Conservation (phyloP, 352 stramenopile genomes). For the Globisporangium iwayamae region DNA sequence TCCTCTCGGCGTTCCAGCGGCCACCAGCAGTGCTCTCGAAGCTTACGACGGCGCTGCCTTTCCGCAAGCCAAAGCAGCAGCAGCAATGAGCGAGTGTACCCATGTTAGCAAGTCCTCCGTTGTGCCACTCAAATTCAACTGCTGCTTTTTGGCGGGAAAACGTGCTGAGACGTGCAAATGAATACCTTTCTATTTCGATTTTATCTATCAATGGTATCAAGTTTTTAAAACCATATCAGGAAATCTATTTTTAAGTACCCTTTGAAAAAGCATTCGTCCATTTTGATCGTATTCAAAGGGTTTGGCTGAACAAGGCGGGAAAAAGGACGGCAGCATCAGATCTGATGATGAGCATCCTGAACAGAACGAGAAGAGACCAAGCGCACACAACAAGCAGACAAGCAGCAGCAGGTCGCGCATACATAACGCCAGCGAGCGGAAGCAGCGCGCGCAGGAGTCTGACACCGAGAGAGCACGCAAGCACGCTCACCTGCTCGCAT, state of each 20-base stretch:
- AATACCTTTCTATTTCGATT: background rate
- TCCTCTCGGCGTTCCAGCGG: conserved; percentile 22
- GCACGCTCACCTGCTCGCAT: background rate
- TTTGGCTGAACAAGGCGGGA: conserved; percentile 8
- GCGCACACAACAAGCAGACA: background rate
- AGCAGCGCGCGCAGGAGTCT: background rate
- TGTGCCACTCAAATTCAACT: background rate
- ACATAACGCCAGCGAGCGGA: background rate
- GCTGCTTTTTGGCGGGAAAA: conserved; percentile 9
- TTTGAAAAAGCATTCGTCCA: background rate
- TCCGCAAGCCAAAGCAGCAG: background rate
- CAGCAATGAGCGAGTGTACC: conserved; percentile 5
- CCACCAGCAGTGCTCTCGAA: conserved; percentile 10
- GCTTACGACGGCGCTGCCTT: conserved; percentile 13
- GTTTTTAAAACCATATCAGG: too few species aligned
- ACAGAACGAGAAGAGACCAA: conserved; percentile 2
- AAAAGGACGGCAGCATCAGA: background rate
- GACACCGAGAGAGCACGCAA: background rate
- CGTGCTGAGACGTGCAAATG: background rate
- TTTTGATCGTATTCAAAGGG: background rate
- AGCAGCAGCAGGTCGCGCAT: background rate
- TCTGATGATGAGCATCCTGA: conserved; percentile 1
- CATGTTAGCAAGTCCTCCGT: conserved; percentile 1
- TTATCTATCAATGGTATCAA: too few species aligned
- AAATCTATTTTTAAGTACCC: background rate